Base-by-base conservation (phyloP, 192 early-diverging fungal species). In the Tieghemiomyces parasiticus region DNA sequence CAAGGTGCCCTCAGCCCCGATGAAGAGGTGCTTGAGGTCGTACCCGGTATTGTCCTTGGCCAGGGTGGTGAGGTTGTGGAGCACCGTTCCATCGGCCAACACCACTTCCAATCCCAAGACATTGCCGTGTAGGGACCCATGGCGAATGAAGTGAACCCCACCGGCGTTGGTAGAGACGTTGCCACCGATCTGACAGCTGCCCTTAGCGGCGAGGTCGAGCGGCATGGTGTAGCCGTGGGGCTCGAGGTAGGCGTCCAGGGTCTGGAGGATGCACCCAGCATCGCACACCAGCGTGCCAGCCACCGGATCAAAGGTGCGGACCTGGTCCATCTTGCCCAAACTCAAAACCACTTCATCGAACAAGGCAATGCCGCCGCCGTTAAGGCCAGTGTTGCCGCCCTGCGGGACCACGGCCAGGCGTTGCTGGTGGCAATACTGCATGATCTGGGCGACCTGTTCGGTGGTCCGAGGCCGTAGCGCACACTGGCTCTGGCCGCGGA, bases 141-240 rank as follows among this genome's bases (percentile, higher is more conserved):
- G 97, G n/a, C 94, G 83, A 60, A 99, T 67, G 25, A 93, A 74
- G 52, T 93, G 74, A 46, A 99, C 72, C 2, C 95, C 95, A 33
- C 95, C 95, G 3, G 95, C 95, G 71, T 99, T 99, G 6, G 93
- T 93, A 4, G 93, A 86, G 20, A 99, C 89, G 63, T 99, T 99
- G 35, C 95, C 95, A 51, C 95, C 95, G 60, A 99, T 94, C 59
- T 94, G 91, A 70, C 93, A 96, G 65, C 87, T 92, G 42, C 87
- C 87, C 68, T 90, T 90, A 0, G 88, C 86, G 30, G 86, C 89
- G 52, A 91, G 65, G 78, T 94, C 94, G 47, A 98, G 67, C n/a
- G 95, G 95, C 87, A 95, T 92, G 59, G 86, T 87, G 62, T 82
- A 89, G 0, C 91, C 92, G 34, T 74, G 69, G 62, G 93, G 88